Percentiles rank a stretch among this genome's conserved stretches.
Conservation (phyloP, 2,329 filamentous ascomycete genomes). For the Aureobasidium sp. region DNA sequence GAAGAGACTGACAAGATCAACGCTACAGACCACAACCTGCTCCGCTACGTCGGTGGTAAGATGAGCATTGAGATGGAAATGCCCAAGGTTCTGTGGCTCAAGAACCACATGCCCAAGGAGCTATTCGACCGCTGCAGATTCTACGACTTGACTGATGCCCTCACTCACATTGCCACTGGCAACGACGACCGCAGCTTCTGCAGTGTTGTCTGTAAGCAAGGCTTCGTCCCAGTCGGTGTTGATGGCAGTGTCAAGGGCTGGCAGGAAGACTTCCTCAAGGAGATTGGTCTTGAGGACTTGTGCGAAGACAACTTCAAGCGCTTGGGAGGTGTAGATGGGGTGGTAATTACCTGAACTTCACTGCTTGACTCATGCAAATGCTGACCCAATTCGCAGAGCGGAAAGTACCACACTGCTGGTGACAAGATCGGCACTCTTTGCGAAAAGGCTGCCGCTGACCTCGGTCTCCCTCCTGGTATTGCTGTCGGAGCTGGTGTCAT, state of each 20-base stretch:
- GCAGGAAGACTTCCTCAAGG: constrained; percentile 87
- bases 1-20: constrained; percentile 93
- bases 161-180: constrained; percentile 90
- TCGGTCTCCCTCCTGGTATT: constrained; percentile 79
- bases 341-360: constrained; percentile 51
- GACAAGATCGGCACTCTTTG: constrained; percentile 81
- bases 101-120: constrained; percentile 93
- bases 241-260: constrained; percentile 96
- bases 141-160: constrained; percentile 85
- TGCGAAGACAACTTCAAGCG: constrained; percentile 80
- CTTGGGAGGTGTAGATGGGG: constrained; percentile 87
- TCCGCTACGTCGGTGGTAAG: constrained; percentile 91
- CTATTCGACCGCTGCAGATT: constrained; percentile 92
- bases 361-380: constrained; percentile 10
- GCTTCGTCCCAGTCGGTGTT: constrained; percentile 91
- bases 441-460: constrained; percentile 70
- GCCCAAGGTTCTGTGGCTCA: constrained; percentile 95
- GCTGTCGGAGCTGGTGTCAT: constrained; percentile 95
- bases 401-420: constrained; percentile 81
- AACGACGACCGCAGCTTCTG: constrained; percentile 90
- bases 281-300: constrained; percentile 80
- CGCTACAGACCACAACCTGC: constrained; percentile 78
- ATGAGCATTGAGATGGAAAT: constrained; percentile 99
- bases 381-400: constrained; percentile 57
- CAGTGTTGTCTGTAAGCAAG: constrained; percentile 95